Evolutionary conservation across 2,329 filamentous ascomycete species (phyloP), one percentile per base, ranked within the genome.

Genomic region (Ascochyta lentis): DNA sequence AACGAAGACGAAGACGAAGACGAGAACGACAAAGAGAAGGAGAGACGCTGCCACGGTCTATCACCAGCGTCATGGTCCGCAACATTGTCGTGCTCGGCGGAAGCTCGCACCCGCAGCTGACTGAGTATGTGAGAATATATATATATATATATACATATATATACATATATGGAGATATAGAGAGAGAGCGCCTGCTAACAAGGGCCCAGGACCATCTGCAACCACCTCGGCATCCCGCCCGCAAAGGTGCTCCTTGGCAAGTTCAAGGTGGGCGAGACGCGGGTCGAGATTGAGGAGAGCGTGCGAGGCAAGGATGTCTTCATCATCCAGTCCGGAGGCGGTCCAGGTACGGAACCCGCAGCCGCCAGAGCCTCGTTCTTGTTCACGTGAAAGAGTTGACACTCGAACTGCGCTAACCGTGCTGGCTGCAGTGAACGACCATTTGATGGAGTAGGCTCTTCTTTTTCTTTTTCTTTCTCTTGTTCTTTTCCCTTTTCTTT

Each of bases 281-380:
- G 94, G 51, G 94, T 96, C 61, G 95, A 98, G 78, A 96, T 99
- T 71, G 86, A 93, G 76, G 95, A 99, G 78, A 96, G 92, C 13
- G 95, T 99, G 47, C 90, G 95, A 68, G 95, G 91, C 67, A 99
- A 99, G 77, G 95, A 99, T 86, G 95, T 72, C 75, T 99, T 96
- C 80, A 97, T 98, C 74, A 92, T 99, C 70, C 94, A 98, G 78
- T 95, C 92, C 38, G 92, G 92, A 66, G 91, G 91, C 66, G 92
- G 92, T 61, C 90, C 90, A 69, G 66, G 66, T 69, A 66, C 48
- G 31, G 33, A 10, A 3, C 19, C 24, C 23, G 22, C 15, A 6
- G 24, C 24, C 5, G 24, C 19, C 19, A 19, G 19, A 19, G 19
- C 19, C 19, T 19, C 19, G 19, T 19, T 19, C 19, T 19, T 19